Base-by-base conservation (phyloP, 129 eudicot genomes). In the Dittrichia graveolens region DNA sequence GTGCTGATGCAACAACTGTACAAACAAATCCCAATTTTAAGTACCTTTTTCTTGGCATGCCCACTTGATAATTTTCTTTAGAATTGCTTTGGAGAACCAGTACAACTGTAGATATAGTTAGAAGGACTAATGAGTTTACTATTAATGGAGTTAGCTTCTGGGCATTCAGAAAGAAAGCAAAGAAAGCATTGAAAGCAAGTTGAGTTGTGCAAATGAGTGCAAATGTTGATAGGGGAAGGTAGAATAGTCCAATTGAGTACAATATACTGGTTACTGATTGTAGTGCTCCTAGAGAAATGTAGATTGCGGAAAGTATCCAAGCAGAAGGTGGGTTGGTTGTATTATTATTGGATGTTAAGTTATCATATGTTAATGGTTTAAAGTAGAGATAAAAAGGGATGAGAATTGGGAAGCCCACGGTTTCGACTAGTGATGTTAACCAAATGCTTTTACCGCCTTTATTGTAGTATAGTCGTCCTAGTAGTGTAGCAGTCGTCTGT, bases 391-490 rank as follows among this genome's bases (percentile, higher is more conserved):
- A 41, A 47, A 83, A 74, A 1, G 87, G 87, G 34, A 79, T 38
- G 35, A 83, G 72, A 48, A 79, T 65, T 5, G 84, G 84, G 67
- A 83, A 83, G 44, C 87, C 87, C 0, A 79, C 31, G 8, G 79
- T 64, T 45, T 79, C 81, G 34, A 39, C 63, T 31, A 79, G 67
- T 13, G 84, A 61, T 50, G 81, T 73, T n/a, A 83, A 38, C 83
- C 83, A 79, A 47, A 78, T 46, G 5, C 79, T 69, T 39, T 79
- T 75, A 15, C 87, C 87, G 14, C 87, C 87, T 79, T 83, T 79
- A 72, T 69, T 73, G 75, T 59, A 83, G 60, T 83, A 83, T 59
- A 83, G 62, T 49, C 87, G 65, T 65, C 77, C 84, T 5, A 83
- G 75, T n/a, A 83, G 55, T 2, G 83, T 75, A 10, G 78, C 84